phyloP scores from a whole-genome alignment of 805 yeast genomes.

The Saccharomycopsis olivae region DNA sequence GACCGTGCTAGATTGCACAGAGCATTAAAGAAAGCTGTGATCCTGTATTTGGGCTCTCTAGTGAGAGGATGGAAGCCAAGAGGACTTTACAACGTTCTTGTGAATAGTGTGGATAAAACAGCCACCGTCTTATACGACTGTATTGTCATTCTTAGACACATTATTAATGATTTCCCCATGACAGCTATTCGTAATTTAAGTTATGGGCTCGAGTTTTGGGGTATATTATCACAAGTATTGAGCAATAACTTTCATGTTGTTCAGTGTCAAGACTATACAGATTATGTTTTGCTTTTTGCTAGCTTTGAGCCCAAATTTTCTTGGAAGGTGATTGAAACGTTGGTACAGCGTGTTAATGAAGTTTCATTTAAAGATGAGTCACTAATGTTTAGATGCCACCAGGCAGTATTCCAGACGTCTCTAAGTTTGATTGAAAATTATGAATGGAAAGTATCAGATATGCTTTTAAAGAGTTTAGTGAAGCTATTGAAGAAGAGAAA shows the following conservation, averaged over 20 bases:
- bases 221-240: too few species aligned
- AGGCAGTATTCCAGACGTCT: conserved; percentile 4
- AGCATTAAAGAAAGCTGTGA: background rate
- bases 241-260: too few species aligned
- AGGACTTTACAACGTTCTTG: conserved; percentile 8
- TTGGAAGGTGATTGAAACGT: conserved; percentile 4
- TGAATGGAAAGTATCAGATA: conserved; percentile 5
- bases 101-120: background rate
- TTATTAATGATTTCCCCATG: too few species aligned
- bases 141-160: too few species aligned
- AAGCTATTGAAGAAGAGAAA: conserved; percentile 15
- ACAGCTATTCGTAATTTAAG: too few species aligned
- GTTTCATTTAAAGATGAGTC: background rate
- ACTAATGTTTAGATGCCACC: conserved; percentile 3
- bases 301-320: background rate
- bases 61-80: conserved; percentile 10
- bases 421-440: background rate
- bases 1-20: background rate
- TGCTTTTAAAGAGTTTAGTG: conserved; percentile 12
- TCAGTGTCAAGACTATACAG: too few species aligned
- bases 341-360: conserved; percentile 3
- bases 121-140: conserved; percentile 12
- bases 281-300: conserved; percentile 3
- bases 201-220: too few species aligned
- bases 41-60: conserved; percentile 5